A percentile compares a stretch with the other conserved stretches of the same genome.
Evolutionary conservation across 176 grass and related monocot genomes (phyloP).

Genomic region (Urochloa ruziziensis): DNA sequence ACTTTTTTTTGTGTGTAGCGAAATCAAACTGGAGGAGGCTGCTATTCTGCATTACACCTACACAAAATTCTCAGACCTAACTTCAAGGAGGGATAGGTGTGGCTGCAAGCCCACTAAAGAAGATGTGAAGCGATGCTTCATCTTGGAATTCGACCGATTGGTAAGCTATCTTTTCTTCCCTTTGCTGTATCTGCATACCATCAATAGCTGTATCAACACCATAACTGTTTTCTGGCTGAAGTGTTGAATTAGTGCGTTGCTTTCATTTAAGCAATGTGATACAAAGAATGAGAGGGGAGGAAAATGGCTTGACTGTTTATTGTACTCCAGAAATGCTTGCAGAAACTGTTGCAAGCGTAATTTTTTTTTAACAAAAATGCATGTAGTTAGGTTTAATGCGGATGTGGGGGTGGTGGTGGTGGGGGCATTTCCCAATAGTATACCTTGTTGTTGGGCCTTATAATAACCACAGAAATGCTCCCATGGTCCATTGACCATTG

Average conservation of each 20-base stretch:
- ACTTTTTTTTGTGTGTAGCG: conserved; percentile 44
- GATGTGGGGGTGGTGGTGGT: background rate
- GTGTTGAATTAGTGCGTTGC: background rate
- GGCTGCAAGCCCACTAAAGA: conserved; percentile 97
- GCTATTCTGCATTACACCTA: conserved; percentile 98
- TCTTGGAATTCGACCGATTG: conserved; percentile 94
- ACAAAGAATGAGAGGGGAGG: background rate
- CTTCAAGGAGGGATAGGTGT: conserved; percentile 90
- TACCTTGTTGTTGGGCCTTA: background rate
- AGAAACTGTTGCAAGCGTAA: background rate
- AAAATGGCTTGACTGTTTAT: background rate
- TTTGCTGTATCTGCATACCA: background rate
- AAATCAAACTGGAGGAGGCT: conserved; percentile 97
- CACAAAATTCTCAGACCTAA: conserved; percentile 91
- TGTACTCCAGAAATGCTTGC: background rate
- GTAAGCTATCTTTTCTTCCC: conserved; percentile 43
- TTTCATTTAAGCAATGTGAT: background rate
- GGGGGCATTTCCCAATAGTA: background rate
- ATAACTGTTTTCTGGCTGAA: background rate
- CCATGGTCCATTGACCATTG: background rate
- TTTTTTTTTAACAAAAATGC: background rate
- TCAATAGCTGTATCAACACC: background rate
- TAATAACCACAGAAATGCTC: background rate
- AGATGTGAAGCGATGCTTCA: conserved; percentile 95
- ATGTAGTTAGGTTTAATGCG: too few relatives aligned